Evolutionary conservation across 148 eudicot species (phyloP), one percentile per base, ranked within the genome.

Genomic region (Camellia granthamiana): DNA sequence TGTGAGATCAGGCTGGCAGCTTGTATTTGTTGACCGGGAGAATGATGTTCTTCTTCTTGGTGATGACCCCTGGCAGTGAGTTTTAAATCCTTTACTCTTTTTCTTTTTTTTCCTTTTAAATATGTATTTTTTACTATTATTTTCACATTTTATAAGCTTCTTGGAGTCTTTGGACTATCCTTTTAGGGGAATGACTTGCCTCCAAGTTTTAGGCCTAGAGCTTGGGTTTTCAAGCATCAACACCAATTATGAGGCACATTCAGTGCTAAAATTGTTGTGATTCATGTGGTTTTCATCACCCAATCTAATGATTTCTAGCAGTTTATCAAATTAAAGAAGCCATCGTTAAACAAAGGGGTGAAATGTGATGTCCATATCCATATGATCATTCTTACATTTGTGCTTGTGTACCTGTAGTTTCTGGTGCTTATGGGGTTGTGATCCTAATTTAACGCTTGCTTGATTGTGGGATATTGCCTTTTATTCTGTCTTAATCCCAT

Each of bases 1-100:
- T 76, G 80, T 86, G 92, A 94, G 98, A 94, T 94, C 97, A 94
- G 98, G 98, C 98, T 94, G 98, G 98, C 98, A 94, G 98, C 98
- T 94, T 94, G 98, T 94, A 91, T 92, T 94, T 86, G 97, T 94
- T 79, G 98, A 94, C 90, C 86, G 92, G 80, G 98, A 94, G 87
- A 91, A 91, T 81, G 98, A 94, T 75, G 89, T 92, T 82, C 98
- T 94, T 84, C 91, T 94, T 80, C 97, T 94, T 79, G 98, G 98
- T 19, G 98, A 94, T 63, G 98, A 92, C 84, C 98, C 98, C 60
- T 94, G 98, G 98, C 89, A 74, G 98, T 94, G 84, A 88, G 93
- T 90, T 65, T 46, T 63, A 5, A 18, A 64, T 30, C 42, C 42
- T 7, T 42, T 7, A 18, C 56, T 60, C 19, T 3, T 60, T 60